Base-by-base conservation (phyloP, 2,329 filamentous ascomycete genomes). In the Aspergillus glaucus region DNA sequence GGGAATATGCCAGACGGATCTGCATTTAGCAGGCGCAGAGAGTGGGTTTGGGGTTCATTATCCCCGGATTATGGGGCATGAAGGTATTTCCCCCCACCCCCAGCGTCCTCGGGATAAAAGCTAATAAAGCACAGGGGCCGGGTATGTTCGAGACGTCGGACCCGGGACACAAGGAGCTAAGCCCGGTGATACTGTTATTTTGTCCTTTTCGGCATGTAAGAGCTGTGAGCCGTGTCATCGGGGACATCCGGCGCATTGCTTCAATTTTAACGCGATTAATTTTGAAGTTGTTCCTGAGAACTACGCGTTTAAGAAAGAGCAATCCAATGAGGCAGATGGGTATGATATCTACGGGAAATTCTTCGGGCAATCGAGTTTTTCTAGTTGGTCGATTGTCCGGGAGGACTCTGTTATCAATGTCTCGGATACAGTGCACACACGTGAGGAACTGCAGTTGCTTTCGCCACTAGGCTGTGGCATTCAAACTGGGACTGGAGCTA, bases 1-100 rank as follows among this genome's bases (percentile, higher is more conserved):
- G 0, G 78, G 79, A 0, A 72, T 81, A 44, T 81, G 79, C 52
- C 79, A 81, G 50, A 78, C 77, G 0, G 79, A 81, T 53, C 57
- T 79, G 8, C 61, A 74, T 24, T 71, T 77, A 45, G 75, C 72
- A 2, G 66, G 70, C 7, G 66, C 62, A 8, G 63, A 61, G 9
- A 62, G 58, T 8, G 61, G 63, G 1, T 62, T 63, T 2, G 65
- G 69, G 2, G 62, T 71, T 2, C 67, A 68, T 32, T 77, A 76
- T 52, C 75, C 75, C 0, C 61, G 68, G 22, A 69, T 80, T 1
- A 62, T 79, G 14, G 79, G 78, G 2, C 79, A 81, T 52, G 78
- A 81, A 66, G 78, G 77, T 70, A 21, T 19, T 10, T n/a, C 5
- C 21, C 8, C 5, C 32, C 49, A 46, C 48, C 28, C 21, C 5